phyloP scores from a whole-genome alignment of 169 alveolate genomes.

The Plasmodium gallinaceum region DNA sequence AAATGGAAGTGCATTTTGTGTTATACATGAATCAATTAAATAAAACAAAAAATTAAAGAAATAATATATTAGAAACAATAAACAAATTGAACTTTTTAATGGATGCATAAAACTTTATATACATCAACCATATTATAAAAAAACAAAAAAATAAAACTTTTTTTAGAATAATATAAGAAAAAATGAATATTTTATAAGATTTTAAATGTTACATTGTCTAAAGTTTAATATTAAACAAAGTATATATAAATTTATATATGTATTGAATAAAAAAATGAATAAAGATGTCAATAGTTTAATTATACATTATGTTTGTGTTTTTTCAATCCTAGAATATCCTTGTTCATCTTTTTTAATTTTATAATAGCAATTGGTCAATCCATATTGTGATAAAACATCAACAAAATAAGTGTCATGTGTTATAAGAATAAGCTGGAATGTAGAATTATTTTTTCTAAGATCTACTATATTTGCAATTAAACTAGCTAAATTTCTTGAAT shows the following conservation, averaged over 20 bases:
- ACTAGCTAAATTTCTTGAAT: constrained; percentile 91
- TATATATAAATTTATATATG: background rate
- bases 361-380: constrained; percentile 63
- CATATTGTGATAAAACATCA: constrained; percentile 64
- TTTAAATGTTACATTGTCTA: too few species aligned
- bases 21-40: too few species aligned
- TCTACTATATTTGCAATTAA: constrained; percentile 82
- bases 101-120: too few species aligned
- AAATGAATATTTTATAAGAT: too few species aligned
- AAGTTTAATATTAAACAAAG: too few species aligned
- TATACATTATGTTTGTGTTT: background rate
- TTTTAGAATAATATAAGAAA: too few species aligned
- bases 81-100: too few species aligned
- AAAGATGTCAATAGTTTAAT: background rate
- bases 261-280: background rate
- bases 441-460: constrained; percentile 78
- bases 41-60: too few species aligned
- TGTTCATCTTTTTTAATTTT: constrained; percentile 23
- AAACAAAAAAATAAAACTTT: too few species aligned
- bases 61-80: too few species aligned
- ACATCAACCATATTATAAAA: too few species aligned
- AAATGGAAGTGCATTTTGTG: too few species aligned
- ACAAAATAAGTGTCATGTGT: constrained; percentile 95
- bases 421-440: constrained; percentile 95
- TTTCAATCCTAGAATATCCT: constrained; percentile 43